These are phyloP conservation scores for Staphylotrichum tortipilum DNA, from an alignment of 495 filamentous ascomycete genomes.

Conservation along the genomic window DNA sequence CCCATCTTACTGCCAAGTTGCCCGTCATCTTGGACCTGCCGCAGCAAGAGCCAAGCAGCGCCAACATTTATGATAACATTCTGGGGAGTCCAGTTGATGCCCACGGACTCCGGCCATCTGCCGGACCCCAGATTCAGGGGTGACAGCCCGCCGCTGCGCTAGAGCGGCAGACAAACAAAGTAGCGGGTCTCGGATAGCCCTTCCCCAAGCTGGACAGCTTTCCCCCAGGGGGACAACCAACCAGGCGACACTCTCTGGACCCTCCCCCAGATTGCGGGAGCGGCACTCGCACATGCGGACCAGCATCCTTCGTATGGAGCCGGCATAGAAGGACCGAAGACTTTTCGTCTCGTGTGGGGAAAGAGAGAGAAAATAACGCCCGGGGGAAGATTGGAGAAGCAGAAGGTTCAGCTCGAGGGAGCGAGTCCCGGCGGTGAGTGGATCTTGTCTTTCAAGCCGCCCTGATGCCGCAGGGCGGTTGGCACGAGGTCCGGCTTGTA, in stretches of 20 bases:
- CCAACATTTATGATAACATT: too few relatives aligned
- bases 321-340: background rate
- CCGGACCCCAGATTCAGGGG: background rate
- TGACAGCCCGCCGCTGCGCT: background rate
- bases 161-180: background rate
- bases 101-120: background rate
- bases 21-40: too few relatives aligned
- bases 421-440: background rate
- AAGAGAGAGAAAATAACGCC: background rate
- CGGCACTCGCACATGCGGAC: background rate
- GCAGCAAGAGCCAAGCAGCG: too few relatives aligned
- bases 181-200: background rate
- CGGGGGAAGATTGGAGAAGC: background rate
- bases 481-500: background rate
- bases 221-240: background rate
- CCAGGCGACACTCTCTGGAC: background rate
- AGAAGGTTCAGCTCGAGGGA: background rate
- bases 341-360: background rate
- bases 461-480: background rate
- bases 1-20: too few relatives aligned
- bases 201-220: background rate
- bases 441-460: background rate
- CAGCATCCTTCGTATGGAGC: background rate
- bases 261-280: background rate
- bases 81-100: background rate